A percentile compares a stretch with the other conserved stretches of the same genome.
Conservation (phyloP, 139 green algal species). For the Trebouxia sp. region DNA sequence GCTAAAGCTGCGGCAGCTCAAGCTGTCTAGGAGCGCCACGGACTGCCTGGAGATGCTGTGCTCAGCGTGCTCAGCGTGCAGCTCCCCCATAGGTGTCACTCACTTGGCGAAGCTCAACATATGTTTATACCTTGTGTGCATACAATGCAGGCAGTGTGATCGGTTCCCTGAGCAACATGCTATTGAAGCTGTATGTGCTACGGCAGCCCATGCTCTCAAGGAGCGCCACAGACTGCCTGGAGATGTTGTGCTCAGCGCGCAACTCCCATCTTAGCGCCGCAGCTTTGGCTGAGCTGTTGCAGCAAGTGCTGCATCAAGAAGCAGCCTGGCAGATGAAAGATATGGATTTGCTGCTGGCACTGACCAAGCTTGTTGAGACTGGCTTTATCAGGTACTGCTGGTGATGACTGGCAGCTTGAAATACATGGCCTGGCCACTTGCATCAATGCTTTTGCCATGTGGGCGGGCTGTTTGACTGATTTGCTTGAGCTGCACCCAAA, state of each 20-base stretch:
- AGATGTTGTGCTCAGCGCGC: slow-evolving; percentile 37
- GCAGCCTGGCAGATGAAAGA: slow-evolving; percentile 54
- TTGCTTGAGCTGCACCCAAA: too few relatives aligned
- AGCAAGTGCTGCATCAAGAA: slow-evolving; percentile 44
- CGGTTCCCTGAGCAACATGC: not conserved
- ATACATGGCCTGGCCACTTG: too few relatives aligned
- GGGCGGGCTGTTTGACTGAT: not conserved
- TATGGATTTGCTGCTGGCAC: slow-evolving; percentile 41
- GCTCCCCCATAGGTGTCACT: slow-evolving; percentile 37
- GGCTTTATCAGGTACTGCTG: slow-evolving; percentile 32
- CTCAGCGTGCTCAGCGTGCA: not conserved
- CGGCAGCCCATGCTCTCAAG: slow-evolving; percentile 76
- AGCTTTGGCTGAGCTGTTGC: slow-evolving; percentile 62
- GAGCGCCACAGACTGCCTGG: slow-evolving; percentile 59
- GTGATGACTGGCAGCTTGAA: too few relatives aligned
- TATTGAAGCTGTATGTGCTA: slow-evolving; percentile 65
- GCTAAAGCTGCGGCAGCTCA: slow-evolving; percentile 70
- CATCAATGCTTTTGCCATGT: too few relatives aligned
- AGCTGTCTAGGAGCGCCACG: slow-evolving; percentile 68
- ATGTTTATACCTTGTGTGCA: not conserved
- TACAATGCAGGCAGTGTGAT: slow-evolving; percentile 5
- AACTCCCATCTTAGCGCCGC: slow-evolving; percentile 42
- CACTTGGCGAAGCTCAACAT: slow-evolving; percentile 33
- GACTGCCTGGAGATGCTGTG: slow-evolving; percentile 46
- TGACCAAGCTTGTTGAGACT: slow-evolving; percentile 59